Conservation (phyloP, 148 eudicot species). For the Talinum fruticosum region DNA sequence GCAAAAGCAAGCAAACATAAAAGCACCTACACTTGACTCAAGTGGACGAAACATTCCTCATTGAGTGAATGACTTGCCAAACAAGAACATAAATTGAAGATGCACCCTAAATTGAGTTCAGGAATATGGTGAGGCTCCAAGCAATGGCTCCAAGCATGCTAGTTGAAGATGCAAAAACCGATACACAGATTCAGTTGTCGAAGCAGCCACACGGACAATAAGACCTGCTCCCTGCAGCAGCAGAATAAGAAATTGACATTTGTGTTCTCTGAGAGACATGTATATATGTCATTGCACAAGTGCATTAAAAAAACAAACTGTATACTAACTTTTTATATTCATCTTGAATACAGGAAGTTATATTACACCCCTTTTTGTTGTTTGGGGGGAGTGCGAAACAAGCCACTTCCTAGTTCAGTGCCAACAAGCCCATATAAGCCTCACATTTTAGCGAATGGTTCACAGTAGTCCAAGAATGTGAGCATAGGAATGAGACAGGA, state of each 20-base stretch:
- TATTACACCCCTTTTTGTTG: too few relatives aligned
- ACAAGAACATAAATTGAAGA: too few relatives aligned
- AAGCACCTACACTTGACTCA: too few relatives aligned
- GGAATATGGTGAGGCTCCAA: constrained; percentile 64
- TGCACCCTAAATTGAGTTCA: constrained; percentile 8
- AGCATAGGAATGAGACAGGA: neutral
- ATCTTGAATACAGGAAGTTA: neutral
- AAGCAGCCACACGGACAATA: constrained; percentile 65
- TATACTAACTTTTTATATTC: neutral
- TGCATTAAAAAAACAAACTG: too few relatives aligned
- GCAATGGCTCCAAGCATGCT: constrained; percentile 55
- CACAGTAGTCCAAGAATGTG: too few relatives aligned
- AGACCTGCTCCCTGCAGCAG: constrained; percentile 59
- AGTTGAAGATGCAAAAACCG: constrained; percentile 63
- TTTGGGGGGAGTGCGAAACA: too few relatives aligned
- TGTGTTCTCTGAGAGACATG: neutral
- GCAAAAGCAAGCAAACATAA: too few relatives aligned
- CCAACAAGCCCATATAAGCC: neutral
- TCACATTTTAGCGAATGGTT: neutral
- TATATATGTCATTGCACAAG: neutral
- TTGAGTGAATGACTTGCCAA: neutral
- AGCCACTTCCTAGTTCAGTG: neutral
- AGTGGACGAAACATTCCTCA: neutral
- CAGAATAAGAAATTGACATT: neutral
- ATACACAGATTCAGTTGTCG: constrained; percentile 74